These are phyloP conservation scores for Alternaria sp. DNA, from an alignment of 2,329 filamentous ascomycete species.

Conservation along the genomic window DNA sequence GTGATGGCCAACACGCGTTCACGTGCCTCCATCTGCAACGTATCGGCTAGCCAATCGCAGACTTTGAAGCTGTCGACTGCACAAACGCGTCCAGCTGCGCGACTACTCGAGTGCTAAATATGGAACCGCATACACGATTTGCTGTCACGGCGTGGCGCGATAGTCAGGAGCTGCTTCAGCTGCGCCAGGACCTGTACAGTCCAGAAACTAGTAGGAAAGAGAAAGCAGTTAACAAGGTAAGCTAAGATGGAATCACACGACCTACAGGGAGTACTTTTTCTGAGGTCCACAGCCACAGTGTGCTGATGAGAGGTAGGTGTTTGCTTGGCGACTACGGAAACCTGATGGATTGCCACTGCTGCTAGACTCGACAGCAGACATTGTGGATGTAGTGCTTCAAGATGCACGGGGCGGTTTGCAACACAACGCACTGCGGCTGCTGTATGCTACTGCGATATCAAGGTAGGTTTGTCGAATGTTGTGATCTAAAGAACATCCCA, in stretches of 20 bases:
- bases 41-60: constrained; percentile 21
- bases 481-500: not conserved
- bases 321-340: constrained; percentile 45
- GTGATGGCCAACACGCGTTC: constrained; percentile 5
- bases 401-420: constrained; percentile 62
- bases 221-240: constrained; percentile 53
- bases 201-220: constrained; percentile 38
- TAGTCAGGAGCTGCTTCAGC: constrained; percentile 69
- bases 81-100: constrained; percentile 3
- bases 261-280: constrained; percentile 1
- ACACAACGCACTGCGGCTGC: constrained; percentile 70
- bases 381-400: constrained; percentile 73
- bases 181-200: constrained; percentile 72
- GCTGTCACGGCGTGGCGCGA: constrained; percentile 65
- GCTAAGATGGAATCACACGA: constrained; percentile 15
- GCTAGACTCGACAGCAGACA: constrained; percentile 78
- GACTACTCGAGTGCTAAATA: constrained; percentile 10
- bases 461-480: constrained; percentile 57
- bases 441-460: constrained; percentile 79
- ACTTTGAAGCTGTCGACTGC: not conserved
- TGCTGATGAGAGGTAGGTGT: constrained; percentile 40
- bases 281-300: not conserved
- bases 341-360: constrained; percentile 70
- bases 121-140: constrained; percentile 25
- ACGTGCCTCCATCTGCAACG: constrained; percentile 17